These are phyloP conservation scores for Sanghuangporus sanghuang DNA, from an alignment of 1,284 basidiomycete genomes.

Conservation along the genomic window DNA sequence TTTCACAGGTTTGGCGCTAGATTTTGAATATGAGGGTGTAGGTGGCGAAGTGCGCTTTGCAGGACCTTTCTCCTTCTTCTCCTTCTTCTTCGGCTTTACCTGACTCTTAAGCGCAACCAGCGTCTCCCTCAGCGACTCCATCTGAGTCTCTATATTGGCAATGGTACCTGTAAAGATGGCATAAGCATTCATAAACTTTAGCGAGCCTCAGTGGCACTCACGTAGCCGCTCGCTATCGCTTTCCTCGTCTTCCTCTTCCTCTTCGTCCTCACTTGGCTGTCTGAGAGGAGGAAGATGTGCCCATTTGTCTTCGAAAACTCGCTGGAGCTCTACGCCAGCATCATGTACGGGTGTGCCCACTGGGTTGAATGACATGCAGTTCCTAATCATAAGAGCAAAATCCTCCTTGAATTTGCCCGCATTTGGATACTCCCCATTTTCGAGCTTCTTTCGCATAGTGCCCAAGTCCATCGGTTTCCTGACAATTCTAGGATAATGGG, in stretches of 20 bases:
- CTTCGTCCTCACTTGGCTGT: conserved; percentile 34
- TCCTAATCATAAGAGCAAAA: conserved; percentile 90
- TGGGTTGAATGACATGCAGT: conserved; percentile 93
- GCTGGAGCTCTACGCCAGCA: conserved; percentile 77
- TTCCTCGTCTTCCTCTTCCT: conserved; percentile 47
- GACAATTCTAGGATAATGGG: conserved; percentile 82
- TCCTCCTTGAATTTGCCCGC: conserved; percentile 83
- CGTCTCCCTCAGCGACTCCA: conserved; percentile 63
- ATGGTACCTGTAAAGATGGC: conserved; percentile 48
- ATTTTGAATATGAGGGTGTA: conserved; percentile 60
- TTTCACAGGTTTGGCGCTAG: conserved; percentile 37
- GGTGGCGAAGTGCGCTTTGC: conserved; percentile 38
- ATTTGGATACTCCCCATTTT: conserved; percentile 68
- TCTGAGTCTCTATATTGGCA: conserved; percentile 62
- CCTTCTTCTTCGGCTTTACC: conserved; percentile 48
- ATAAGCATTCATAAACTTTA: conserved; percentile 1
- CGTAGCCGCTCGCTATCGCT: conserved; percentile 38
- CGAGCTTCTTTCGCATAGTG: conserved; percentile 85
- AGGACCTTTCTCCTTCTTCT: conserved; percentile 60
- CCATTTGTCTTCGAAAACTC: conserved; percentile 91
- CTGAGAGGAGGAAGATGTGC: conserved; percentile 65
- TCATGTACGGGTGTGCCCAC: conserved; percentile 81
- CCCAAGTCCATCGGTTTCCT: conserved; percentile 94
- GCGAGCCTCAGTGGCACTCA: conserved; percentile 34
- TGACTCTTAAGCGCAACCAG: conserved; percentile 54